phyloP scores from a whole-genome alignment of 352 stramenopile genomes.

The Phytophthora pisi region DNA sequence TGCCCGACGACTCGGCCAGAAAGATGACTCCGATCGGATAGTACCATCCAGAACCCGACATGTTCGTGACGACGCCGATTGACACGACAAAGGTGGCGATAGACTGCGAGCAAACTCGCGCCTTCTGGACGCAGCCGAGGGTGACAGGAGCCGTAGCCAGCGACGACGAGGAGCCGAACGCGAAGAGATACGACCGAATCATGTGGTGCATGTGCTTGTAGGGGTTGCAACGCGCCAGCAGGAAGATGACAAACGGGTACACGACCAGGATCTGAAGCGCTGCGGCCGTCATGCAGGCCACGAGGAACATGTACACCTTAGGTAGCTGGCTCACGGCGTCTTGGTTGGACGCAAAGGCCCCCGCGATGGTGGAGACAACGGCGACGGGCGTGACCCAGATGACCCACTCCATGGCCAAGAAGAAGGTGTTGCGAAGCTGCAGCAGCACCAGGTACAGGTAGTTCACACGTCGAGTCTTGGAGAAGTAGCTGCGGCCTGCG shows the following conservation, averaged over 20 bases:
- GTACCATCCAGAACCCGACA: conserved; percentile 63
- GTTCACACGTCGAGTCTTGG: conserved; percentile 60
- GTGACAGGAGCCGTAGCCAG: conserved; percentile 71
- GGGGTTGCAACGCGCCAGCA: conserved; percentile 68
- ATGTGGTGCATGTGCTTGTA: conserved; percentile 74
- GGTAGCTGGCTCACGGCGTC: conserved; percentile 39
- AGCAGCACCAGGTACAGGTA: conserved; percentile 72
- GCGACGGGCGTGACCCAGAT: conserved; percentile 70
- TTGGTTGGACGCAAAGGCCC: conserved; percentile 64
- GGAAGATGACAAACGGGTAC: conserved; percentile 68
- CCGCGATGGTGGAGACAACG: conserved; percentile 69
- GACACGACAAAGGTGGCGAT: conserved; percentile 81
- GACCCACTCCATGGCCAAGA: conserved; percentile 71
- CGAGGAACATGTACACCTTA: conserved; percentile 61
- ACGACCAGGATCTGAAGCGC: conserved; percentile 58
- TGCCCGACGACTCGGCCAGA: conserved; percentile 64
- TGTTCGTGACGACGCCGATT: conserved; percentile 67
- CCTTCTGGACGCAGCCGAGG: conserved; percentile 65
- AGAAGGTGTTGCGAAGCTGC: conserved; percentile 76
- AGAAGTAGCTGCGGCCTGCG: conserved; percentile 63
- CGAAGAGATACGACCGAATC: conserved; percentile 68
- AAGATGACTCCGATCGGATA: conserved; percentile 68
- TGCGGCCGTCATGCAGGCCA: conserved; percentile 43
- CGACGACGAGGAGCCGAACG: conserved; percentile 71
- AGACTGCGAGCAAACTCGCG: conserved; percentile 67